A percentile compares a stretch with the other conserved stretches of the same genome.
phyloP scores from a whole-genome alignment of 345 rosid genomes.

The Lenwebbia sp. region DNA sequence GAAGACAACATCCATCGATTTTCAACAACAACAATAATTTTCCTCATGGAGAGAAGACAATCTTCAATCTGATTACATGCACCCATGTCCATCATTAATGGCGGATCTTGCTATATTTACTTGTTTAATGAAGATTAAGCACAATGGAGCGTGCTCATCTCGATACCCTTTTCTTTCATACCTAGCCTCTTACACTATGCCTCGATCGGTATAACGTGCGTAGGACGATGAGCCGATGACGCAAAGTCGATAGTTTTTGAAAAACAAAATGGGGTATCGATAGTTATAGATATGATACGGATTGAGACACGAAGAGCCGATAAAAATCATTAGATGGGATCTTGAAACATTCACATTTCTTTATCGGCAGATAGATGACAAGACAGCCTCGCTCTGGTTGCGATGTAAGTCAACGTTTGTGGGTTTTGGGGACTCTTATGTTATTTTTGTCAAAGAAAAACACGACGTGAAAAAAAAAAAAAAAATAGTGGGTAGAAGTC shows the following conservation, averaged over 20 bases:
- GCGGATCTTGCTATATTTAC: not conserved
- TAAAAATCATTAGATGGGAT: not conserved
- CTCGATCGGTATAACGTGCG: not conserved
- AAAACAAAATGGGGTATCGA: not conserved
- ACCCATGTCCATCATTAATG: not conserved
- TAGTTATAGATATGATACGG: not conserved
- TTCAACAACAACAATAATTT: not conserved
- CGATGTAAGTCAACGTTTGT: not conserved
- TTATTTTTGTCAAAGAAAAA: not conserved
- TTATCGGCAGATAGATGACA: not conserved
- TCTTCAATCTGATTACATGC: not conserved
- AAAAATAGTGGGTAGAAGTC: not conserved
- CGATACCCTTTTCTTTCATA: not conserved
- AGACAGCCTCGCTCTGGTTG: not conserved
- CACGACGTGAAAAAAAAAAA: not conserved
- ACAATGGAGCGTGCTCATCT: not conserved
- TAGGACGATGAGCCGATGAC: not conserved
- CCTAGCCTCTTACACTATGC: not conserved
- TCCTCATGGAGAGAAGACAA: not conserved
- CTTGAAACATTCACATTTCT: not conserved
- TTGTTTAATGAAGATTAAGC: not conserved
- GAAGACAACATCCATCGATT: not conserved
- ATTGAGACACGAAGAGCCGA: not conserved
- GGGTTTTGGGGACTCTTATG: not conserved
- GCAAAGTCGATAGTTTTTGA: not conserved